These are phyloP conservation scores for Diaporthe citri DNA, from an alignment of 2,329 filamentous ascomycete genomes.

Conservation along the genomic window DNA sequence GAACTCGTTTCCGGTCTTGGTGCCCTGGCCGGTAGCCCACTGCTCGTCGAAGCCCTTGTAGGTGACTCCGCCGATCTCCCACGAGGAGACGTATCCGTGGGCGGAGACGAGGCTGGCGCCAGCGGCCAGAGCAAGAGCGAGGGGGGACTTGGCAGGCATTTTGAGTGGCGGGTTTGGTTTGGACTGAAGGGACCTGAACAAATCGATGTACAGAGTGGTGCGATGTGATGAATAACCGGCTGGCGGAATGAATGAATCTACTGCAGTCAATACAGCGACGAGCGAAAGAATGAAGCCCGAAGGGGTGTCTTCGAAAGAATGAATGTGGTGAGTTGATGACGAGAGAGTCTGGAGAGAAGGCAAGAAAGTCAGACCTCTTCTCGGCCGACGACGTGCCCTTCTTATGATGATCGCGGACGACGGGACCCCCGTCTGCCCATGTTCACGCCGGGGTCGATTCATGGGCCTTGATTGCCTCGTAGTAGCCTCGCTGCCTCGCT, in stretches of 20 bases:
- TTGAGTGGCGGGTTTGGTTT: conserved; percentile 14
- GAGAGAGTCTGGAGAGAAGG: conserved; percentile 28
- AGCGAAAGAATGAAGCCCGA: conserved; percentile 39
- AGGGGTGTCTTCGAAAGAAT: conserved; percentile 36
- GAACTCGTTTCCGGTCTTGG: conserved; percentile 39
- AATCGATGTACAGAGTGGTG: conserved; percentile 28
- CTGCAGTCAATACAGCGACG: conserved; percentile 40
- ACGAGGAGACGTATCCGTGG: conserved; percentile 50
- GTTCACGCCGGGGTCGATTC: not conserved
- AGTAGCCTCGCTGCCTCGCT: not conserved
- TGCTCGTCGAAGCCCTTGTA: conserved; percentile 44
- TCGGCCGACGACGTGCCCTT: conserved; percentile 33
- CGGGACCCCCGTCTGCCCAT: not conserved
- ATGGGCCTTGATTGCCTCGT: conserved; percentile 14
- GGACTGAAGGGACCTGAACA: conserved; percentile 35
- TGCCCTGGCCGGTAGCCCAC: conserved; percentile 35
- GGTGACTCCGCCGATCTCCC: conserved; percentile 47
- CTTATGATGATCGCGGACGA: conserved; percentile 35
- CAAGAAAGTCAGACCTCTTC: not conserved
- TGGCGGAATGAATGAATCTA: conserved; percentile 38
- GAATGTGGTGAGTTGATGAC: conserved; percentile 39
- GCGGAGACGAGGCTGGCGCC: conserved; percentile 44
- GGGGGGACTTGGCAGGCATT: conserved; percentile 37
- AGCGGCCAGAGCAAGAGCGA: conserved; percentile 36
- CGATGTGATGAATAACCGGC: conserved; percentile 33